phyloP scores from a whole-genome alignment of 2,329 filamentous ascomycete genomes.

The Diaporthe caulivora region DNA sequence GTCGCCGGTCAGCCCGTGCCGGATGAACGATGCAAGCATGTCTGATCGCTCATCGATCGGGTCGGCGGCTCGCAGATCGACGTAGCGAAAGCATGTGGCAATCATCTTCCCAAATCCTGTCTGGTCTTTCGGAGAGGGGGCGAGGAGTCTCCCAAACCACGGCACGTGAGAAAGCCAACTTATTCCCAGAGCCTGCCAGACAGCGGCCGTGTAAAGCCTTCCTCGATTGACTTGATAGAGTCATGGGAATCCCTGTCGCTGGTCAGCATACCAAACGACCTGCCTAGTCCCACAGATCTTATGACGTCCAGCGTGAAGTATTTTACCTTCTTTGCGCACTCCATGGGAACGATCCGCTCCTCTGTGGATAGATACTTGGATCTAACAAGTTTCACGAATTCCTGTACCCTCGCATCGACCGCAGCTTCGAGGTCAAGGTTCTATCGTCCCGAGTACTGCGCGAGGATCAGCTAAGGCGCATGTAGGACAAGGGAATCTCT shows the following conservation, averaged over 20 bases:
- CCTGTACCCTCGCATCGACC: conserved; percentile 60
- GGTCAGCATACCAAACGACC: conserved; percentile 60
- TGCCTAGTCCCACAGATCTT: conserved; percentile 62
- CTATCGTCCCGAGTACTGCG: conserved; percentile 67
- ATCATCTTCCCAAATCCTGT: conserved; percentile 26
- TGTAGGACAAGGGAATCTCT: conserved; percentile 39
- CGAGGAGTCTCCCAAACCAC: neutral
- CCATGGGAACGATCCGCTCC: conserved; percentile 50
- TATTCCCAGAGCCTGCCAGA: neutral
- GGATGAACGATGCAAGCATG: conserved; percentile 49
- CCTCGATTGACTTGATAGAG: conserved; percentile 1
- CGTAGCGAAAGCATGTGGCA: conserved; percentile 44
- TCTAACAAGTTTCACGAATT: conserved; percentile 59
- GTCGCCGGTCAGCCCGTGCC: conserved; percentile 44
- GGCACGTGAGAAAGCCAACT: conserved; percentile 11
- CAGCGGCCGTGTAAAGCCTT: neutral
- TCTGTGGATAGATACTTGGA: conserved; percentile 56
- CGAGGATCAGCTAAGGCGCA: neutral
- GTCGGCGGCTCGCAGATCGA: conserved; percentile 45
- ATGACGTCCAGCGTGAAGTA: conserved; percentile 68
- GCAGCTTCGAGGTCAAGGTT: conserved; percentile 62
- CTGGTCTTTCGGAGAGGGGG: neutral
- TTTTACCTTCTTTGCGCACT: conserved; percentile 60
- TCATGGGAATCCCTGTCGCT: conserved; percentile 55
- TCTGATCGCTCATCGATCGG: conserved; percentile 42